Percentiles rank a stretch among this genome's conserved stretches.
phyloP scores from a whole-genome alignment of 805 yeast species.

The Pichia thaimueangensis region DNA sequence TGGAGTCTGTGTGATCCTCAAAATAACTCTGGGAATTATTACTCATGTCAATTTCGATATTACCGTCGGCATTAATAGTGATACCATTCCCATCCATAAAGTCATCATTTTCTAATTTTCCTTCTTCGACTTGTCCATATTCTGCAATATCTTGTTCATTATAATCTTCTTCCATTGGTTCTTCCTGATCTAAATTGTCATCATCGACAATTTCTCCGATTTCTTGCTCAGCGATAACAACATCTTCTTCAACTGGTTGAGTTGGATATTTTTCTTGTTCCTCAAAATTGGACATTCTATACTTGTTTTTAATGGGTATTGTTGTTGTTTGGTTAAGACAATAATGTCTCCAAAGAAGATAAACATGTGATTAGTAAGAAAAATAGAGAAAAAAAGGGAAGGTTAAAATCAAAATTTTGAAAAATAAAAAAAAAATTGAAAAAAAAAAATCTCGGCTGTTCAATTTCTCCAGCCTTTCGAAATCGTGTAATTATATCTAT shows the following conservation, averaged over 20 bases:
- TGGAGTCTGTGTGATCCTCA: slow-evolving; percentile 84
- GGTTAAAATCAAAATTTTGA: no score
- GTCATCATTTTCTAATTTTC: slow-evolving; percentile 12
- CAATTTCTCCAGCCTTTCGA: no score
- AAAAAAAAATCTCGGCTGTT: no score
- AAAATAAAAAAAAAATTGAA: no score
- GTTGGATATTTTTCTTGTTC: no score
- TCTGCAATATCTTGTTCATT: slow-evolving; percentile 35
- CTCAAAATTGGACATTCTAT: slow-evolving; percentile 6
- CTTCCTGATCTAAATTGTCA: slow-evolving; percentile 35
- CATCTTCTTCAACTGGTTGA: slow-evolving; percentile 18
- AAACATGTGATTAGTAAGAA: no score
- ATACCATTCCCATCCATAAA: slow-evolving; percentile 9
- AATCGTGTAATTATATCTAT: no score
- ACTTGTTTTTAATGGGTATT: no score
- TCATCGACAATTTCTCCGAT: slow-evolving; percentile 31
- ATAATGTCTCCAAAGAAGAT: background rate
- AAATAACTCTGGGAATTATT: slow-evolving; percentile 88
- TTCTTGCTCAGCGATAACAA: slow-evolving; percentile 26
- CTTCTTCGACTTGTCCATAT: slow-evolving; percentile 27
- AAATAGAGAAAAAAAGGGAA: no score
- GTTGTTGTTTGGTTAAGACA: no score
- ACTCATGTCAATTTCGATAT: slow-evolving; percentile 75
- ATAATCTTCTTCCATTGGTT: slow-evolving; percentile 25
- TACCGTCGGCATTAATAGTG: slow-evolving; percentile 37